Base-by-base conservation (phyloP, 352 stramenopile species). In the Thalassiosira hispida region DNA sequence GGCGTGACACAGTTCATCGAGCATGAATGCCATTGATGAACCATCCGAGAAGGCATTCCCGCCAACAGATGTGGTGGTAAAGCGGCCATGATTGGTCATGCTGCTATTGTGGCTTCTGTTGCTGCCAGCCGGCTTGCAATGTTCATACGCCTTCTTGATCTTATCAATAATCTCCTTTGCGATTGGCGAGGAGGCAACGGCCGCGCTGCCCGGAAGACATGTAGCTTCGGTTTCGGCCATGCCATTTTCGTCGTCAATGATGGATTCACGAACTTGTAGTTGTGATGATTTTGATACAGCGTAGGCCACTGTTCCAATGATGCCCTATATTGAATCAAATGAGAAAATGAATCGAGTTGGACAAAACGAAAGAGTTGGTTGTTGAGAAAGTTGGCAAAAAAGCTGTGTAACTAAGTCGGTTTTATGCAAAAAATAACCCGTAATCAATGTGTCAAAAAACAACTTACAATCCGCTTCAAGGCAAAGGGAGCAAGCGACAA, bases 291-390 rank as follows among this genome's bases (percentile, higher is more conserved):
- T 66, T 18, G 70, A 77, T 23, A 82, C 73, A 16, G 81, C 77
- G 31, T 74, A 80, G 12, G 76, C 70, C 4, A 86, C 69, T 27
- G 74, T 77, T 1, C 83, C 83, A 64, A 89, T 89, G n/a, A 86
- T 85, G 25, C 78, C 81, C 76, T 85, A 35, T 8, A 18, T 35
- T 6, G 38, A 69, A 55, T 25, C 7, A 52, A 69, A 55, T 25
- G 14, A 40, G 52, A 66, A 59, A 1, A 53, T 51, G 44, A 25
- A 40, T 12, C 8, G 23, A 53, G 29, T 40, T 57, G 29, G 23
- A 42, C 16, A 68, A 25, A 16, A 4, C 22, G 22, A 33, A 55
- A 51, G 23, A 68, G 29, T 63, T 35, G n/a, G n/a, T 25, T 25
- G 22, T 9, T 31, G 2, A 61, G 23, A 31, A 51, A 59, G 7